Evolutionary conservation across 371 early-diverging fungal species (phyloP).

Genomic region (Blastocladiella emersonii): DNA sequence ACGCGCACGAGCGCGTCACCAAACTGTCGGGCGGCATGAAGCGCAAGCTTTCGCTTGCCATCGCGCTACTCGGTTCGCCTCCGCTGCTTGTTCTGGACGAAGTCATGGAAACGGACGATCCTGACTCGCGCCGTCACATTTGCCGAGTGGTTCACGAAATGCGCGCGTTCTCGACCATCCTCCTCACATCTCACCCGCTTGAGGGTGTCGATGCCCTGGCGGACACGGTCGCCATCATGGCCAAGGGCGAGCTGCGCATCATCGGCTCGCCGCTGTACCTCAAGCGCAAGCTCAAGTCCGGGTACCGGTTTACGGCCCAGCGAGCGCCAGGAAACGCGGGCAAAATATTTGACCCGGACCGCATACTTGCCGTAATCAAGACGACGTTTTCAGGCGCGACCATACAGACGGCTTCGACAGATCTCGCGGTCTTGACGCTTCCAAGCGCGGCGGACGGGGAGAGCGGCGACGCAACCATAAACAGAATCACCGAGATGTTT

Average conservation of each 20-base stretch:
- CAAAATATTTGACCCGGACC: conserved; percentile 16
- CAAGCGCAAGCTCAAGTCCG: conserved; percentile 25
- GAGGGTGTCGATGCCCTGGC: conserved; percentile 56
- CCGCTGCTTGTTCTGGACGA: conserved; percentile 62
- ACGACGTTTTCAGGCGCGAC: conserved; percentile 18
- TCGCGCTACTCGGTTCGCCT: conserved; percentile 61
- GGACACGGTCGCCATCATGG: conserved; percentile 48
- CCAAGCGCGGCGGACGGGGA: no score
- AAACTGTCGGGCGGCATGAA: conserved; percentile 61
- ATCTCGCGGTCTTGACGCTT: conserved; percentile 16
- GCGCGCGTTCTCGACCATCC: conserved; percentile 31
- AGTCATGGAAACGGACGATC: no score
- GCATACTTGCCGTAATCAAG: conserved; percentile 12
- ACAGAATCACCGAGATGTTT: conserved; percentile 19
- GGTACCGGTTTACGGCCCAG: conserved; percentile 21
- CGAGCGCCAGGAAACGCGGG: conserved; percentile 15
- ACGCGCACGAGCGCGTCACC: conserved; percentile 31
- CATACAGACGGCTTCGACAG: conserved; percentile 14
- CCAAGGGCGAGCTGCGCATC: conserved; percentile 35
- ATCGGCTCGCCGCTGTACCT: conserved; percentile 24
- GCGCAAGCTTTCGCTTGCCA: conserved; percentile 54
- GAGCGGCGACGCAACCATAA: not conserved
- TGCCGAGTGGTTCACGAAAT: conserved; percentile 53
- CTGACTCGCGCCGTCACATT: conserved; percentile 45
- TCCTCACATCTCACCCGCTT: conserved; percentile 53